A percentile compares a stretch with the other conserved stretches of the same genome.
Evolutionary conservation across 164 flowering plant genomes (phyloP).

Genomic region (Dillenia turbinata): DNA sequence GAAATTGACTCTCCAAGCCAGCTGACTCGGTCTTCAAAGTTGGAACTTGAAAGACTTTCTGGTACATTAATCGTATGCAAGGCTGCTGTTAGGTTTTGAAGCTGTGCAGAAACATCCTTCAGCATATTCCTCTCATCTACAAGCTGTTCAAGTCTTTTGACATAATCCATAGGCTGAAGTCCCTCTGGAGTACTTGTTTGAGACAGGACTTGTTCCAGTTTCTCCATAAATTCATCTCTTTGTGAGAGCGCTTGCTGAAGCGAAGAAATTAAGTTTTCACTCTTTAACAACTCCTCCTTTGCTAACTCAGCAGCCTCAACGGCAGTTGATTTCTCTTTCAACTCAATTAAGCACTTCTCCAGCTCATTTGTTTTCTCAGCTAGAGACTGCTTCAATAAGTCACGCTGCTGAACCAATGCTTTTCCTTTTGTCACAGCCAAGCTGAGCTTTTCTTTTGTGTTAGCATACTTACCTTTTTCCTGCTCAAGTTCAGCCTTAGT

Average conservation of each 20-base stretch:
- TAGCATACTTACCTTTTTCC: slow-evolving; percentile 55
- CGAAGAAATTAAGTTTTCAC: slow-evolving; percentile 42
- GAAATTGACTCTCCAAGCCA: slow-evolving; percentile 65
- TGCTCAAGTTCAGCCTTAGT: slow-evolving; percentile 68
- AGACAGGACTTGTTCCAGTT: slow-evolving; percentile 47
- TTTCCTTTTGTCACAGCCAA: slow-evolving; percentile 98
- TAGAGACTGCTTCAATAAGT: slow-evolving; percentile 61
- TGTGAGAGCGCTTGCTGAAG: slow-evolving; percentile 57
- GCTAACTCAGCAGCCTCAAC: slow-evolving; percentile 53
- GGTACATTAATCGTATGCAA: slow-evolving; percentile 47
- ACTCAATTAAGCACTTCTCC: slow-evolving; percentile 51
- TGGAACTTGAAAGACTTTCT: slow-evolving; percentile 41
- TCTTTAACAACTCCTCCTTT: slow-evolving; percentile 43
- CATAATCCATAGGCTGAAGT: slow-evolving; percentile 33
- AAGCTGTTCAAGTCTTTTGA: slow-evolving; percentile 62
- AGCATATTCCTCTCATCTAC: slow-evolving; percentile 43
- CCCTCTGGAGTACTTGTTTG: slow-evolving; percentile 36
- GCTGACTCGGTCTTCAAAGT: slow-evolving; percentile 37
- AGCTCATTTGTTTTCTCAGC: slow-evolving; percentile 74
- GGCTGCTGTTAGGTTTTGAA: slow-evolving; percentile 39
- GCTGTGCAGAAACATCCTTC: slow-evolving; percentile 33
- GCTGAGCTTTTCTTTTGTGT: slow-evolving; percentile 80
- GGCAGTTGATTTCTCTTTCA: slow-evolving; percentile 69
- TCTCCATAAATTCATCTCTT: slow-evolving; percentile 35
- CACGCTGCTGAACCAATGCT: slow-evolving; percentile 90